Evolutionary conservation across 2,329 filamentous ascomycete genomes (phyloP), one percentile per base, ranked within the genome.

Genomic region (Penicillium occitanis): DNA sequence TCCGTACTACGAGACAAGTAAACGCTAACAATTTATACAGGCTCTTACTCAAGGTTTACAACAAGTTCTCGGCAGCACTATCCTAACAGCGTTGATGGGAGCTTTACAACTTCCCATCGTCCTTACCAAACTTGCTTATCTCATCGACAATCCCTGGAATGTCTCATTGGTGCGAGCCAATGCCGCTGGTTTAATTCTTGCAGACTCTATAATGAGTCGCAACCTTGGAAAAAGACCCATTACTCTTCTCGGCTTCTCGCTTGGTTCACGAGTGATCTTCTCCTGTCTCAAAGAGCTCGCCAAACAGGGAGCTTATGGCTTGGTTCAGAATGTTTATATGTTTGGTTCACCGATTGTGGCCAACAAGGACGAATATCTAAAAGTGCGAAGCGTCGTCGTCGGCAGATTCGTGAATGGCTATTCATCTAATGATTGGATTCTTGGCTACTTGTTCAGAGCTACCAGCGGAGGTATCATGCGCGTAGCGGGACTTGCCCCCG

Each of bases 61-160:
- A 81, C 95, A 98, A 85, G 88, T 98, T 7, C 84, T 99, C 13
- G 95, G 91, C 51, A 95, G 88, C 74, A 98, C 95, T 0, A 90
- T 99, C 62, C 83, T 99, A 17, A 88, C 93, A 62, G 88, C 90
- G 70, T 83, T 99, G 37, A 98, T 99, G 94, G 90, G 93, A 48
- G 93, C 93, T 40, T 83, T 99, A 61, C 92, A 96, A 76, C 82
- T 97, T n/a, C 95, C 95, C 2, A 87, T 99, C 50, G 90, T 97
- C 33, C 82, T 99, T 53, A 93, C 94, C 0, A 99, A 99, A 76
- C 86, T 99, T 10, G 88, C 94, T 0, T 99, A 99, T 74, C 85
- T 99, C 22, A 97, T 99, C 70, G 95, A 99, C 78, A 99, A 99
- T 74, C 95, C 95, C 0, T 99, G 95, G 95, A 92, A 91, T 30